These are phyloP conservation scores for Hyaloscypha finlandica DNA, from an alignment of 495 filamentous ascomycete species.

Conservation along the genomic window DNA sequence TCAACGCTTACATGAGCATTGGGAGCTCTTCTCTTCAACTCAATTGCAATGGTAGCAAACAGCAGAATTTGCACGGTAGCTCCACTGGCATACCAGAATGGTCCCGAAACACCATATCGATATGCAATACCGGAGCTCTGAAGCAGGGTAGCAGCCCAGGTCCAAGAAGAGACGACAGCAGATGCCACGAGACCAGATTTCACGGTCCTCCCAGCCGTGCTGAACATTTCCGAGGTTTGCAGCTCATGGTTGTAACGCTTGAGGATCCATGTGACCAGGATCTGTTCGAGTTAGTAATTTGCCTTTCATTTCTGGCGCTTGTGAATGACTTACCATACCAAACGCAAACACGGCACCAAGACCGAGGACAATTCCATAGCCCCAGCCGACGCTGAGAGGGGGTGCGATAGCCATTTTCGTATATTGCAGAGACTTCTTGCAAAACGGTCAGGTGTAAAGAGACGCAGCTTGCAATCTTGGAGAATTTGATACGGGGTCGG, in stretches of 20 bases:
- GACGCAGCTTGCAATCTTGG: slow-evolving; percentile 13
- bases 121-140: slow-evolving; percentile 91
- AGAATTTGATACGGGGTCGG: not conserved
- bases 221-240: slow-evolving; percentile 97
- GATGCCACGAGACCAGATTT: slow-evolving; percentile 93
- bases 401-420: slow-evolving; percentile 37
- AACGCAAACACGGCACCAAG: slow-evolving; percentile 76
- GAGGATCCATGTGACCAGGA: slow-evolving; percentile 74
- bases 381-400: slow-evolving; percentile 68
- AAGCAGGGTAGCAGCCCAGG: slow-evolving; percentile 82
- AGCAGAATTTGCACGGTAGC: slow-evolving; percentile 79
- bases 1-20: slow-evolving; percentile 62
- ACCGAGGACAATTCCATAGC: slow-evolving; percentile 83
- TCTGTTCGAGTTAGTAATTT: slow-evolving; percentile 36
- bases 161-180: slow-evolving; percentile 96
- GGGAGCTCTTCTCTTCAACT: slow-evolving; percentile 78
- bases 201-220: slow-evolving; percentile 88
- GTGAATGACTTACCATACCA: slow-evolving; percentile 63
- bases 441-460: slow-evolving; percentile 12
- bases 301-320: not conserved
- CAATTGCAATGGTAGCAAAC: slow-evolving; percentile 92
- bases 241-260: slow-evolving; percentile 90
- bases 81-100: slow-evolving; percentile 81
- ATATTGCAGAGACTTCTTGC: slow-evolving; percentile 1
- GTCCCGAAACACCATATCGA: slow-evolving; percentile 87